phyloP scores from a whole-genome alignment of 805 yeast genomes.

The Grigorovia yakushimaensis region DNA sequence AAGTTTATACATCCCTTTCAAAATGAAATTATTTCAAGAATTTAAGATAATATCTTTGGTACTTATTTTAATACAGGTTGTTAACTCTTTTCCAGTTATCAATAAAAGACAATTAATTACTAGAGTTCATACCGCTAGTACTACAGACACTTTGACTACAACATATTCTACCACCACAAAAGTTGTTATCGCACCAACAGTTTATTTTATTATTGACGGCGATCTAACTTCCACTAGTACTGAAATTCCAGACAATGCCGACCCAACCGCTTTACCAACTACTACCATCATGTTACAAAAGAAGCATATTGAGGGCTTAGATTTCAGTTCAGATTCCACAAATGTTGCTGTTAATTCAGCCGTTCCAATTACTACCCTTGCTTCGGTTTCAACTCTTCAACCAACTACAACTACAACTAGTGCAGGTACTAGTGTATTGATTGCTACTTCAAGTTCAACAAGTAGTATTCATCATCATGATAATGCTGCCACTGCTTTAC shows the following conservation, averaged over 20 bases:
- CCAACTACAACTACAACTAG: slow-evolving; percentile 3
- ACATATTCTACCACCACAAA: slow-evolving; percentile 34
- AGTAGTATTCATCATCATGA: slow-evolving; percentile 1
- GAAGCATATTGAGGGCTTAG: slow-evolving; percentile 3
- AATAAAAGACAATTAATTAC: slow-evolving; percentile 38
- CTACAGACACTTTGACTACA: slow-evolving; percentile 37
- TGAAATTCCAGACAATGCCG: slow-evolving; percentile 26
- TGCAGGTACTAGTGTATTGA: neutral
- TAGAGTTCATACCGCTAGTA: slow-evolving; percentile 45
- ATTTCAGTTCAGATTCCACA: neutral
- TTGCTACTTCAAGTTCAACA: slow-evolving; percentile 1
- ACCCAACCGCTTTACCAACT: slow-evolving; percentile 28
- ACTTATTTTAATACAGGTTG: slow-evolving; percentile 3
- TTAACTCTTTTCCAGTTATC: slow-evolving; percentile 20
- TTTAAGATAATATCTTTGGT: neutral
- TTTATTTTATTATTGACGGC: slow-evolving; percentile 30
- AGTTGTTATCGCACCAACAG: slow-evolving; percentile 34
- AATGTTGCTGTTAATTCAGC: slow-evolving; percentile 4
- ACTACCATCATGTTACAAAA: slow-evolving; percentile 24
- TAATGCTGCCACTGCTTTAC: neutral
- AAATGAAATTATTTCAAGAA: neutral
- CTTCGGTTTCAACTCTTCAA: slow-evolving; percentile 6
- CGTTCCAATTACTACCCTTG: slow-evolving; percentile 6
- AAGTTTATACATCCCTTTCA: neutral
- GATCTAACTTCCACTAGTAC: slow-evolving; percentile 33